These are phyloP conservation scores for Akebia trifoliata DNA, from an alignment of 164 flowering plant genomes.

Conservation along the genomic window DNA sequence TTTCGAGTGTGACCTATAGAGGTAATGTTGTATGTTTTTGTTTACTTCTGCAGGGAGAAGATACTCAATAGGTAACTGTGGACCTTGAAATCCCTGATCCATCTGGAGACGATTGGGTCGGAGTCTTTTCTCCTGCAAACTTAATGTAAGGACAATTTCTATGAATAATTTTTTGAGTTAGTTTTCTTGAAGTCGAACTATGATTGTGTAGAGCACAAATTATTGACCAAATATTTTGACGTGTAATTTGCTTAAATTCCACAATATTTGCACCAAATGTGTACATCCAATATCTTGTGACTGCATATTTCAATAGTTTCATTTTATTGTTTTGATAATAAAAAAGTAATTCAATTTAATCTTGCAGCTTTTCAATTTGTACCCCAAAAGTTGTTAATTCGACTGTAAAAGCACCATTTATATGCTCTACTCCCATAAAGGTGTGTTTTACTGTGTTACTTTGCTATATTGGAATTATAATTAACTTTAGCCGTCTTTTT, in stretches of 20 bases:
- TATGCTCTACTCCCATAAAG: constrained; percentile 56
- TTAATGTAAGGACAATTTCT: constrained; percentile 21
- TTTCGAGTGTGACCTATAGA: no score
- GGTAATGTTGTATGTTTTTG: no score
- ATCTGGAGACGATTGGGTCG: no score
- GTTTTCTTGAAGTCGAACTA: not conserved
- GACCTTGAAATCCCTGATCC: constrained; percentile 22
- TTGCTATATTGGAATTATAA: no score
- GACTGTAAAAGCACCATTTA: constrained; percentile 27
- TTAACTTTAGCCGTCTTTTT: no score
- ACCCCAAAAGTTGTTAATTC: constrained; percentile 19
- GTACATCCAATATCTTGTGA: not conserved
- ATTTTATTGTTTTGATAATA: no score
- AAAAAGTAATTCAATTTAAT: not conserved
- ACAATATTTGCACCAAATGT: no score
- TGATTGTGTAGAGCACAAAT: no score
- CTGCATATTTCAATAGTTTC: no score
- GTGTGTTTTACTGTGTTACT: constrained; percentile 16
- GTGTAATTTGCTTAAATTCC: not conserved
- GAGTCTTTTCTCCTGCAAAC: no score
- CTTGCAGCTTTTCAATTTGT: no score
- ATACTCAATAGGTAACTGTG: constrained; percentile 47
- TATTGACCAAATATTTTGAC: no score
- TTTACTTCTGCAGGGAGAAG: constrained; percentile 39
- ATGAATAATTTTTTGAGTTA: not conserved